Conservation (phyloP, 2,329 filamentous ascomycete genomes). For the Ascochyta lentis region DNA sequence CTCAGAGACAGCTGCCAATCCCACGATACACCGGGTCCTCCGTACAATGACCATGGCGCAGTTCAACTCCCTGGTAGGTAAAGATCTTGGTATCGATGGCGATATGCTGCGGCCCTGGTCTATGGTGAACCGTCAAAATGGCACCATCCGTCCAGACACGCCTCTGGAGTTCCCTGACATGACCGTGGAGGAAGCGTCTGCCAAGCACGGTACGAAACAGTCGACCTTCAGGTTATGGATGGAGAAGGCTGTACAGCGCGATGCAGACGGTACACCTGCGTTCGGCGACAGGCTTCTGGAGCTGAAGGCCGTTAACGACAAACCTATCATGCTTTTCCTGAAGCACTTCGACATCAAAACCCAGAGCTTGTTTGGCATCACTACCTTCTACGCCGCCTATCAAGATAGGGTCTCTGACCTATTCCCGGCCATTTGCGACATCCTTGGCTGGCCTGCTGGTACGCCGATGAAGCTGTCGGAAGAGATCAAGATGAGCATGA, state of each 20-base stretch:
- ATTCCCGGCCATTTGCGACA: slow-evolving; percentile 75
- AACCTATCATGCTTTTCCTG: slow-evolving; percentile 81
- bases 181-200: slow-evolving; percentile 69
- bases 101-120: slow-evolving; percentile 84
- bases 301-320: slow-evolving; percentile 57
- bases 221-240: slow-evolving; percentile 81
- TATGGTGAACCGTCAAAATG: slow-evolving; percentile 99
- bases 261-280: slow-evolving; percentile 72
- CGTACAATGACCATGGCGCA: slow-evolving; percentile 78
- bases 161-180: slow-evolving; percentile 79
- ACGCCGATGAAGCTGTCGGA: slow-evolving; percentile 80
- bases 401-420: slow-evolving; percentile 89
- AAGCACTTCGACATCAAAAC: slow-evolving; percentile 86
- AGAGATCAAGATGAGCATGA: slow-evolving; percentile 98
- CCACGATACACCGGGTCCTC: slow-evolving; percentile 75
- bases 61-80: slow-evolving; percentile 73
- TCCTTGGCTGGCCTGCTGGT: slow-evolving; percentile 86
- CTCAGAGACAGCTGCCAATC: slow-evolving; percentile 67
- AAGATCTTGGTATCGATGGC: slow-evolving; percentile 71
- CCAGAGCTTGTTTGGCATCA: slow-evolving; percentile 77
- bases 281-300: slow-evolving; percentile 72
- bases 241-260: slow-evolving; percentile 71
- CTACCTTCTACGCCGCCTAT: slow-evolving; percentile 85
- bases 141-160: slow-evolving; percentile 89
- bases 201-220: slow-evolving; percentile 72